Evolutionary conservation across 129 eudicot species (phyloP), one percentile per base, ranked within the genome.

Genomic region (Tanacetum coccineum): DNA sequence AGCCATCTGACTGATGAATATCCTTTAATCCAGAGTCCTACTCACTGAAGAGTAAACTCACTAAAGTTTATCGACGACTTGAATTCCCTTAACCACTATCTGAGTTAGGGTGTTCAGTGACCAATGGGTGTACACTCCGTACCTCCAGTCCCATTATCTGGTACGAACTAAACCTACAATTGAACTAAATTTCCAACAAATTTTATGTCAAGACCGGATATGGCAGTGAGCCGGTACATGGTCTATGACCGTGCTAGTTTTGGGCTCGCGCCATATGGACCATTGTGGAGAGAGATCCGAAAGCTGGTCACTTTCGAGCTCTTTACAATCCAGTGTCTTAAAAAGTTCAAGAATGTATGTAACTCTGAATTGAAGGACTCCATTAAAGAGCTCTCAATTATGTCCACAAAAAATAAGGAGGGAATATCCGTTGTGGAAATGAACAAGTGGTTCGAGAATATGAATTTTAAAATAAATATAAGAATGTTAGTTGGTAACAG

Each of bases 211-310:
- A 76, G 86, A 49, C 86, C 90, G 1, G 44, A 9, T 52, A 62
- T 78, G 72, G 83, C 86, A 8, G 36, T 73, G 13, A 62, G 70
- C 40, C 67, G 58, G 18, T 70, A 78, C 74, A 51, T 81, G 48
- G 74, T 70, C 20, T 76, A 81, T 14, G 25, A 68, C 26, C 13
- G 48, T n/a, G 84, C 82, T 11, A 50, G 19, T 13, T 85, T 81
- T 64, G 80, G 69, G 7, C 17, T 76, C 4, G 55, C 87, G 11
- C 79, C 79, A 20, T 79, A 85, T 7, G 91, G 91, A 14, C 79
- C 81, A 3, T 85, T 76, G 18, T 81, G 82, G 87, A 76, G 87
- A 8, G 76, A 81, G 15, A 57, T 81, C 3, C 66, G 83, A 11
- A 85, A 79, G 56, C 14, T 85, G 76, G 83, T 67, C 57, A 80